Evolutionary conservation across 2,329 filamentous ascomycete species (phyloP).

Genomic region (Diaporthe sp.): DNA sequence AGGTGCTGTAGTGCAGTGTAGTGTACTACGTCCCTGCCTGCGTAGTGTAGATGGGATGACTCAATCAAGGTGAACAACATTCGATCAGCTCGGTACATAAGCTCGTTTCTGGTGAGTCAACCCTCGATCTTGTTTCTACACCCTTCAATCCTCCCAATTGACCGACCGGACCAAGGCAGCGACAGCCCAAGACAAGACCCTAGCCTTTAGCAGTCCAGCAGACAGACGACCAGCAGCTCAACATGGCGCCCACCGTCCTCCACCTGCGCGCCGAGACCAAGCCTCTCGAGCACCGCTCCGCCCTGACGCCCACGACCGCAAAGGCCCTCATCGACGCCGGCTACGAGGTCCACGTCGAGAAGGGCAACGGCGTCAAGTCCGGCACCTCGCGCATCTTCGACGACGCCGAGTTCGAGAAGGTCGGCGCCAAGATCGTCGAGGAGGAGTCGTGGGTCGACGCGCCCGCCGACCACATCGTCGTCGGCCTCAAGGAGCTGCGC

Average conservation of each 20-base stretch:
- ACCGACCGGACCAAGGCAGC: slow-evolving; percentile 4
- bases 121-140: neutral
- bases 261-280: slow-evolving; percentile 70
- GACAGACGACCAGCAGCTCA: slow-evolving; percentile 23
- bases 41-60: neutral
- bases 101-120: slow-evolving; percentile 20
- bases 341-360: slow-evolving; percentile 76
- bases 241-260: slow-evolving; percentile 51
- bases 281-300: slow-evolving; percentile 66
- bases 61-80: slow-evolving; percentile 26
- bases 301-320: slow-evolving; percentile 48
- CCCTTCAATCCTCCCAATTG: slow-evolving; percentile 23
- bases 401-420: slow-evolving; percentile 69
- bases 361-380: slow-evolving; percentile 41
- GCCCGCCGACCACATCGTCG: slow-evolving; percentile 74
- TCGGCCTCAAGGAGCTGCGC: slow-evolving; percentile 83
- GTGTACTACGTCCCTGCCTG: neutral
- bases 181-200: slow-evolving; percentile 4
- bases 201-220: neutral
- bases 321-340: slow-evolving; percentile 75
- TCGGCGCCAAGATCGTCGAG: slow-evolving; percentile 73
- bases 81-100: slow-evolving; percentile 1
- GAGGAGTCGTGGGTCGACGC: slow-evolving; percentile 76
- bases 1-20: neutral
- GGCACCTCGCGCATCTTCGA: slow-evolving; percentile 74